Evolutionary conservation across 2,329 filamentous ascomycete genomes (phyloP).

Genomic region (Amauroascus verrucosus): DNA sequence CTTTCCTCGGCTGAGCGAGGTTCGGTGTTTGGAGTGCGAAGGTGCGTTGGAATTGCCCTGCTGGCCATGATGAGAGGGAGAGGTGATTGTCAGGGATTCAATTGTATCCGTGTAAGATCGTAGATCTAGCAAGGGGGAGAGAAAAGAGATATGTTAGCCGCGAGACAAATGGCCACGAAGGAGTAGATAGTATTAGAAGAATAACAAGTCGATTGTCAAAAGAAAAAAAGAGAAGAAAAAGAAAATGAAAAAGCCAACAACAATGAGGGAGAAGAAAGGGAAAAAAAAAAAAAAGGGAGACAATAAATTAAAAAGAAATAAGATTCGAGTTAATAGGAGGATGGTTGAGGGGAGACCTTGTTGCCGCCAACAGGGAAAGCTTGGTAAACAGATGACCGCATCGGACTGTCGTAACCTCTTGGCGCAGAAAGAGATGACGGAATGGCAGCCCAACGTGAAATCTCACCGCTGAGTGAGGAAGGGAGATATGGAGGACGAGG

Average conservation of each 20-base stretch:
- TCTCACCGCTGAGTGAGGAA: background rate
- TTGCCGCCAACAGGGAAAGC: background rate
- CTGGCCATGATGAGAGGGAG: constrained; percentile 49
- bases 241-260: too few relatives aligned
- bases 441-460: too few relatives aligned
- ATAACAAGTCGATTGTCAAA: background rate
- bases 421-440: background rate
- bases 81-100: background rate
- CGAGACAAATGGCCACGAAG: too few relatives aligned
- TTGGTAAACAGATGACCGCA: background rate
- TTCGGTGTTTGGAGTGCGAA: constrained; percentile 47
- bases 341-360: background rate
- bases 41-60: constrained; percentile 71
- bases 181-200: background rate
- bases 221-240: background rate
- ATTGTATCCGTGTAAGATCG: background rate
- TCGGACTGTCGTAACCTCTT: too few relatives aligned
- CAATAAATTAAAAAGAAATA: background rate
- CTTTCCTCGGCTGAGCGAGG: constrained; percentile 23
- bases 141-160: too few relatives aligned
- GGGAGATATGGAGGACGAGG: background rate
- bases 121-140: background rate
- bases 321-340: background rate
- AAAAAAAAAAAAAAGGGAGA: too few relatives aligned
- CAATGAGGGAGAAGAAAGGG: too few relatives aligned